Base-by-base conservation (phyloP, 352 stramenopile genomes). In the Salisapilia sapeloensis region DNA sequence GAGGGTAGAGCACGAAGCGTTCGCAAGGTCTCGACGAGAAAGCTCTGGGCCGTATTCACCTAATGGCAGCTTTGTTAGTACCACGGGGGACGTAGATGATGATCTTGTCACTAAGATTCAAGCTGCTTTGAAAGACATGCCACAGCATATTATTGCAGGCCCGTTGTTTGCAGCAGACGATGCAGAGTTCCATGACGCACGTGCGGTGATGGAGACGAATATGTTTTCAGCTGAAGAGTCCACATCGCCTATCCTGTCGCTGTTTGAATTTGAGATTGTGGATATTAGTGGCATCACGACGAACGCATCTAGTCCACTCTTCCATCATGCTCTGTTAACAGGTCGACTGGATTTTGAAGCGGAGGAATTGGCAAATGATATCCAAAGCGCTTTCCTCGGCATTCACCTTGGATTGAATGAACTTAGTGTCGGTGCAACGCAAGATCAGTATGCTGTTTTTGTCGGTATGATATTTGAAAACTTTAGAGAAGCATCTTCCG, bases 401-500 rank as follows among this genome's bases (percentile, higher is more conserved):
- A 33, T 91, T 29, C 70, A 59, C 40, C 31, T 92, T 31, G 63
- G 53, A 8, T 17, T 92, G 24, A 89, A 89, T 20, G 76, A 92
- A 33, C 44, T 87, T 17, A 89, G 65, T 33, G 47, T 92, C 15
- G 61, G 61, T 15, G 51, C 63, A 10, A 59, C 40, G 0, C 42
- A 50, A 12, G 55, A 79, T 18, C 70, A 89, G 40, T 92, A 89
- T 38, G 51, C 36, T 11, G 75, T 56, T 5, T 46, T 89, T 6
- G 42, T 89, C 20, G 72, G 67, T n/a, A 62, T 80, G 33, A 83
- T 89, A 17, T 87, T 77, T 33, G 76, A 92, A 30, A 92, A 92
- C 28, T 86, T 92, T 48, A 69, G 75, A 24, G 76, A 92, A 46
- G 48, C 72, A 6, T 79, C 67, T 2, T 63, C 50, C 14, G 55